Evolutionary conservation across 768 basidiomycete species (phyloP).

Genomic region (Auriscalpium orientale): DNA sequence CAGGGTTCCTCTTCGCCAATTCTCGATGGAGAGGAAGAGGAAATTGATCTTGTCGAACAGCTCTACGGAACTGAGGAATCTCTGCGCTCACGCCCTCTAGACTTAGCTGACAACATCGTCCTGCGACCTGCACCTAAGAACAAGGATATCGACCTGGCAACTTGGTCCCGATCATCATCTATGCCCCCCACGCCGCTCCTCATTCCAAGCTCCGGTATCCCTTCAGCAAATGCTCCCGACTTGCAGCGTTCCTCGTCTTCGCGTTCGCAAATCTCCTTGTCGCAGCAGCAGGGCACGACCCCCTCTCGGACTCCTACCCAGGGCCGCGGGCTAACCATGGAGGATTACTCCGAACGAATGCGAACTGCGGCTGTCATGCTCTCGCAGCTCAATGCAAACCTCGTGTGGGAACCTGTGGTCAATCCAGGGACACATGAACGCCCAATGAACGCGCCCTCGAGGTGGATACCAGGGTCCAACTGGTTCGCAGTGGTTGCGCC

Average conservation of each 20-base stretch:
- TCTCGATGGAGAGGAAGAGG: slow-evolving; percentile 52
- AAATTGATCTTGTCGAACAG: slow-evolving; percentile 96
- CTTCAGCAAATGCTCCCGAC: background rate
- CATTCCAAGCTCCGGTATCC: slow-evolving; percentile 17
- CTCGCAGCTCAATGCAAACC: slow-evolving; percentile 84
- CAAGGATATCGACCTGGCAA: slow-evolving; percentile 76
- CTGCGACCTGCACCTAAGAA: slow-evolving; percentile 81
- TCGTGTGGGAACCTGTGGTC: slow-evolving; percentile 47
- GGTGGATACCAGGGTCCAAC: slow-evolving; percentile 24
- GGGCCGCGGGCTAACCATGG: slow-evolving; percentile 55
- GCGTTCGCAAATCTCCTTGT: background rate
- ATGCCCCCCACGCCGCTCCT: slow-evolving; percentile 40
- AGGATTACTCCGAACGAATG: slow-evolving; percentile 99
- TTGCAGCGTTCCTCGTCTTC: background rate
- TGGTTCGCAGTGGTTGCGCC: slow-evolving; percentile 17
- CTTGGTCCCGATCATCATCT: slow-evolving; percentile 61
- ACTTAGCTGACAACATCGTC: slow-evolving; percentile 79
- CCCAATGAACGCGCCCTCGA: slow-evolving; percentile 13
- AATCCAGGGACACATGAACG: slow-evolving; percentile 7
- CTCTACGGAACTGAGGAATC: slow-evolving; percentile 77
- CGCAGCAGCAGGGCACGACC: slow-evolving; percentile 3
- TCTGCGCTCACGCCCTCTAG: slow-evolving; percentile 59
- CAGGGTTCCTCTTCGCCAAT: slow-evolving; percentile 7
- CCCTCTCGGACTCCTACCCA: slow-evolving; percentile 2
- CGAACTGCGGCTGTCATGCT: slow-evolving; percentile 98